phyloP scores from a whole-genome alignment of 2,329 filamentous ascomycete genomes.

The Zasmidium angulare region DNA sequence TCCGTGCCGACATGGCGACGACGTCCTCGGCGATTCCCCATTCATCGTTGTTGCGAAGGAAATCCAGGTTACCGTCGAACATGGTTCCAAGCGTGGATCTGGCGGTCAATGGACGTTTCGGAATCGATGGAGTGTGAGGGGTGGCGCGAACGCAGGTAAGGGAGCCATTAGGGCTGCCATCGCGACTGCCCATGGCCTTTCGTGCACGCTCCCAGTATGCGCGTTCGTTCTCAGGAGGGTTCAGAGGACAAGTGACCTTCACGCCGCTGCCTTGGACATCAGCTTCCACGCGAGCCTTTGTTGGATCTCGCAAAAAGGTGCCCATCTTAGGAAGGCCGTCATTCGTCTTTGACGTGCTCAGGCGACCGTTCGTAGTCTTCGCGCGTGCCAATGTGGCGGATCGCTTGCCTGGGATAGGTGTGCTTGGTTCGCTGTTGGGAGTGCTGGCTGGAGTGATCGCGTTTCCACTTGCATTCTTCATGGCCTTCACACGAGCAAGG shows the following conservation, averaged over 20 bases:
- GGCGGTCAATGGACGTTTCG: conserved; percentile 33
- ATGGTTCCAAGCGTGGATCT: conserved; percentile 33
- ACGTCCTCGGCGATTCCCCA: conserved; percentile 47
- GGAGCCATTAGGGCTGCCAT: conserved; percentile 32
- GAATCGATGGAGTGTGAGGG: conserved; percentile 20
- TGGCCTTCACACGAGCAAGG: conserved; percentile 22
- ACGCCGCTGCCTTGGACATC: conserved; percentile 22
- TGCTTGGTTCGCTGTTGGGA: conserved; percentile 19
- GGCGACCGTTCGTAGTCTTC: conserved; percentile 2
- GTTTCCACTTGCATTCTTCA: conserved; percentile 14
- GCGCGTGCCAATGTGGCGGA: conserved; percentile 6
- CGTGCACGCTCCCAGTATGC: conserved; percentile 34
- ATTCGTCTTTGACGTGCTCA: not conserved
- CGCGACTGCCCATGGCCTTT: conserved; percentile 27
- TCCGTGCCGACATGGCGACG: conserved; percentile 37
- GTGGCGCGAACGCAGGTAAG: conserved; percentile 23
- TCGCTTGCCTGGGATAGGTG: conserved; percentile 20
- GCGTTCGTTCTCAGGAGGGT: conserved; percentile 18
- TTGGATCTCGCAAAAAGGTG: conserved; percentile 22
- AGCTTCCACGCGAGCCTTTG: conserved; percentile 20
- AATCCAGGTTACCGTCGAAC: conserved; percentile 49
- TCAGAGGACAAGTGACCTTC: conserved; percentile 22
- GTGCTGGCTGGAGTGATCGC: conserved; percentile 15
- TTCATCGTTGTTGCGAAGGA: conserved; percentile 69
- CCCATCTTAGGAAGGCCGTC: conserved; percentile 17